Evolutionary conservation across 768 basidiomycete species (phyloP).

Genomic region (Calocera viscosa): DNA sequence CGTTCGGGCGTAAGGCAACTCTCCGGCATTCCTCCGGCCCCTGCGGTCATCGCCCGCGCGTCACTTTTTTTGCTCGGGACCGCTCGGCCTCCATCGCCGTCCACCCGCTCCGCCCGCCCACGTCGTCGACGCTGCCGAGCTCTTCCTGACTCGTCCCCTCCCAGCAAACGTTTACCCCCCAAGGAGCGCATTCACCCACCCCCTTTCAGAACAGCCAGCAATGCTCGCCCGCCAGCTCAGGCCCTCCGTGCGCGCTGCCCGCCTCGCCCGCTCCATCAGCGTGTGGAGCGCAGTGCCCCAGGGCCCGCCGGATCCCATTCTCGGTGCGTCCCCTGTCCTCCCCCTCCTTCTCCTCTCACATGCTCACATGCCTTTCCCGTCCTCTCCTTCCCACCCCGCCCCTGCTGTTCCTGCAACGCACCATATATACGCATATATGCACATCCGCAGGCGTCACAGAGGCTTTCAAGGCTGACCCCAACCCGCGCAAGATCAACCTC

Average conservation of each 20-base stretch:
- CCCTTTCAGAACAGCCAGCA: neutral
- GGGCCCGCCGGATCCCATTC: conserved; percentile 86
- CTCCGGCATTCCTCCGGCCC: too few species aligned
- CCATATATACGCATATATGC: neutral
- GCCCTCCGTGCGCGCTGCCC: neutral
- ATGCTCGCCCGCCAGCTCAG: conserved; percentile 7
- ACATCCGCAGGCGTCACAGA: conserved; percentile 63
- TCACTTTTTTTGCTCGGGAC: too few species aligned
- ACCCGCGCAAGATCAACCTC: conserved; percentile 88
- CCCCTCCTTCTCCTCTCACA: neutral
- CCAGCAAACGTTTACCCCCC: neutral
- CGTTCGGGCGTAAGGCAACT: too few species aligned
- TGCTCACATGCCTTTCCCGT: conserved; percentile 11
- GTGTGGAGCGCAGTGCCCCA: conserved; percentile 73
- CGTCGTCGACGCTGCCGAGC: too few species aligned
- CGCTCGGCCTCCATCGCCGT: too few species aligned
- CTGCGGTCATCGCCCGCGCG: too few species aligned
- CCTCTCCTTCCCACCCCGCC: neutral
- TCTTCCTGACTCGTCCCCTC: too few species aligned
- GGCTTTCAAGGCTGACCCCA: conserved; percentile 91
- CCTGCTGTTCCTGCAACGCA: neutral
- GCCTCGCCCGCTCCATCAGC: conserved; percentile 34
- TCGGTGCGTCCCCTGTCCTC: conserved; percentile 41
- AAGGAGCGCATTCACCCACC: neutral
- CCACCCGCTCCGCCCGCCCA: too few species aligned